Evolutionary conservation across 768 basidiomycete genomes (phyloP), one percentile per base, ranked within the genome.

Genomic region (Dictyophora rubrovolvata): DNA sequence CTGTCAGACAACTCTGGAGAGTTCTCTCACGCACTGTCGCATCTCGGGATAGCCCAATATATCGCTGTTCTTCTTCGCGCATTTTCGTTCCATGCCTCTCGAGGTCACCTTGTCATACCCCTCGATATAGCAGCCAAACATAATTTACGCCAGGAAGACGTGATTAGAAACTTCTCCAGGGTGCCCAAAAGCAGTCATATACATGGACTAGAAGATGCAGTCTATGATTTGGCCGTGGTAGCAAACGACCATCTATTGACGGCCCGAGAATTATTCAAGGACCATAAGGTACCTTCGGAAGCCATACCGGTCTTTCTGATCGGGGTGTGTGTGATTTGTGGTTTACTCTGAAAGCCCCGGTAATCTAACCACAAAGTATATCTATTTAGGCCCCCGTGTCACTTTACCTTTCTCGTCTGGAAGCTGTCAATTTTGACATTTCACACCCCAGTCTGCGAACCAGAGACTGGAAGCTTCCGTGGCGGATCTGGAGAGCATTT

Each of bases 201-300:
- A 48, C 70, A 77, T 51, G 86, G 82, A 1, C 74, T 93, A 16
- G 82, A 82, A 53, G 85, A 89, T 60, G 89, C 90, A 0, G 86
- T 89, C 28, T 93, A 81, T 66, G 88, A 91, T 65, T 84, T 92
- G 70, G 90, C 91, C 35, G 84, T 83, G 9, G 68, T 85, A 21
- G 90, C 87, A 28, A 86, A 90, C 70, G 88, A 91, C 70, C 83
- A 93, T 68, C 68, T 93, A 63, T 70, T 80, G 59, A 87, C 87
- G 2, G 88, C 89, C 17, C 80, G 87, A 17, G 77, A 80, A 55
- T 83, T 85, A 80, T 79, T 86, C 64, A 49, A 60, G 17, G 18
- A 56, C 18, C 22, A 16, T n/a, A 53, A 34, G 18, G 78, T 86
- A 51, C 85, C 85, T 9, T 65, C 56, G 21, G 73, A 69, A 59